Evolutionary conservation across 306 rosid genomes (phyloP), one percentile per base, ranked within the genome.

Genomic region (Fagus sylvatica): DNA sequence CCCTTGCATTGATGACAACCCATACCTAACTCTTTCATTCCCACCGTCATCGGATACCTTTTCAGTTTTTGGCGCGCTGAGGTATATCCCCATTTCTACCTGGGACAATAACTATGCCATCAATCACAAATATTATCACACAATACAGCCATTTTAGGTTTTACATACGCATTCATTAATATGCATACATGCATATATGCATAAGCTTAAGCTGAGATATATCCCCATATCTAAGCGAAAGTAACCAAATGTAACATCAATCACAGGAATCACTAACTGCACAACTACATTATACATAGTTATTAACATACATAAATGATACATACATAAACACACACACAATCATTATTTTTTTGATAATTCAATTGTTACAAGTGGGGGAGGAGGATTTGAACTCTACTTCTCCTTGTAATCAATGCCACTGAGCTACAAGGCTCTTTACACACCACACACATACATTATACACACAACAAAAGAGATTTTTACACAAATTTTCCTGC

Each of bases 1-100:
- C 15, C 99, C 99, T 84, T 95, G 99, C 99, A 95, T 93, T 15
- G 99, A 95, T 53, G 99, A 92, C 65, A 88, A 55, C 36, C 98
- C 98, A 0, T 53, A 95, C 51, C 94, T 89, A 79, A 95, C 94
- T 78, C 57, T 86, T 53, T 75, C 90, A 61, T 87, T 93, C 83
- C 86, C 97, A 12, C 98, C 98, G 59, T 91, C 98, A 67, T 91
- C 97, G 43, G 99, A 92, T 48, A 79, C 87, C 88, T 95, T 93
- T 19, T 95, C 99, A 39, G 98, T 95, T 79, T 91, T 95, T 1
- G 99, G 98, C 42, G 87, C 13, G 80, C 99, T 95, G 17, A 95
- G 89, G 79, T 95, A 95, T 72, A 91, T 85, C 69, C 99, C 99
- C 99, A 92, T 89, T 74, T 71, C 80, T 70, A 83, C 71, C 89